Base-by-base conservation (phyloP, 2,329 filamentous ascomycete genomes). In the Penicillium rolfsii region DNA sequence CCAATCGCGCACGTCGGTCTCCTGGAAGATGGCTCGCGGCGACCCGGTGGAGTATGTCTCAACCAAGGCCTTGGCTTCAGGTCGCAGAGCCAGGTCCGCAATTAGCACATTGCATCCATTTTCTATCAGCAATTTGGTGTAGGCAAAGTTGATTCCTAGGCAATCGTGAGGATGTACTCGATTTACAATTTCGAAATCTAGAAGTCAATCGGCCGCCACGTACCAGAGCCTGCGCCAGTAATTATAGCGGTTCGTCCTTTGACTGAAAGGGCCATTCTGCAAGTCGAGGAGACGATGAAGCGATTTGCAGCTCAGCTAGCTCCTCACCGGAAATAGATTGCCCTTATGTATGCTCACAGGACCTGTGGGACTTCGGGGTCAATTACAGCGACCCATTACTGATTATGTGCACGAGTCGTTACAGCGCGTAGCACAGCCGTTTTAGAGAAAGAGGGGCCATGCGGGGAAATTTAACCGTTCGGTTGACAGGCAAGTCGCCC, bases 221-320 rank as follows among this genome's bases (percentile, higher is more conserved):
- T 71, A 80, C 83, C 83, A 50, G 82, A 84, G 28, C 83, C 83
- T 41, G 81, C 83, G 35, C 83, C 83, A 11, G 83, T 85, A 33
- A 85, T 74, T 50, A 85, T 82, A 12, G 83, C 83, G 12, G 81
- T 79, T 67, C 80, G 82, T 54, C 77, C 79, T 55, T 76, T 67
- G 22, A 83, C 77, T 14, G 75, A 74, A 57, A 74, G 63, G 28
- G 76, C 73, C 77, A 80, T 79, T 28, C n/a, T 59, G 35, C 43
- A 55, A 26, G 28, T 43, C 35, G 33, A 52, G 11, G n/a, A 19
- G 14, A 26, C 50, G 19, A n/a, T 49, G 12, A 4, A 36, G 24
- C 5, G 30, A 6, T 48, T 28, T n/a, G 3, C 16, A 19, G 46
- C 46, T 22, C 46, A 22, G 28, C 16, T 35, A n/a, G 46, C 46